Conservation (phyloP, 257 asterid genomes). For the Solanum neorickii region DNA sequence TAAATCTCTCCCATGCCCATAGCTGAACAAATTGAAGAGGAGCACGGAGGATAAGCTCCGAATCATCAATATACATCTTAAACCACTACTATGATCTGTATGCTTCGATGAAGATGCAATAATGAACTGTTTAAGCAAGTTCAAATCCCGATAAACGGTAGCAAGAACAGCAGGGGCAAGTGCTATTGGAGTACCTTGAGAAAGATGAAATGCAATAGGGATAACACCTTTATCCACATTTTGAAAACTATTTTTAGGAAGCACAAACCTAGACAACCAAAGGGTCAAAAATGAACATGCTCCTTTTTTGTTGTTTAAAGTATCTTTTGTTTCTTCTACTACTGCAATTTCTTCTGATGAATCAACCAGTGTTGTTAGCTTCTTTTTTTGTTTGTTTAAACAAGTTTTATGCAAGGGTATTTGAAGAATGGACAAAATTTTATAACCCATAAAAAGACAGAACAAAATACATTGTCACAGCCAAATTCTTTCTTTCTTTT, state of each 20-base stretch:
- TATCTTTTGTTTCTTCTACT: background rate
- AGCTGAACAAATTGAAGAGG: conserved; percentile 9
- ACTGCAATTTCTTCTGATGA: background rate
- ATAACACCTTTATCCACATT: too few relatives aligned
- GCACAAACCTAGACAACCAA: too few relatives aligned
- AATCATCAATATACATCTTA: background rate
- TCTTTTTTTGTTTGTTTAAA: background rate
- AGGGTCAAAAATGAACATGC: too few relatives aligned
- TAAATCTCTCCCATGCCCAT: conserved; percentile 45
- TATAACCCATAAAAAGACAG: too few relatives aligned
- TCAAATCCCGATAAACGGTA: too few relatives aligned
- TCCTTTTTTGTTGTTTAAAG: too few relatives aligned
- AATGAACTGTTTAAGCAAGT: background rate
- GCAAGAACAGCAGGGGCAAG: too few relatives aligned
- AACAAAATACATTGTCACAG: background rate
- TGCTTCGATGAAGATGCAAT: background rate
- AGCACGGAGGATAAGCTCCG: background rate
- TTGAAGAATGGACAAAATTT: background rate
- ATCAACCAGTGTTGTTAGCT: background rate
- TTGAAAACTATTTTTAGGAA: too few relatives aligned
- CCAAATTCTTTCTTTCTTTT: background rate
- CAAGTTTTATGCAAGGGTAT: background rate
- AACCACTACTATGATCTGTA: background rate
- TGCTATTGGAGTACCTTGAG: too few relatives aligned
- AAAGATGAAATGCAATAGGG: too few relatives aligned